These are phyloP conservation scores for Karstenula rhodostoma DNA, from an alignment of 2,329 filamentous ascomycete genomes.

Conservation along the genomic window DNA sequence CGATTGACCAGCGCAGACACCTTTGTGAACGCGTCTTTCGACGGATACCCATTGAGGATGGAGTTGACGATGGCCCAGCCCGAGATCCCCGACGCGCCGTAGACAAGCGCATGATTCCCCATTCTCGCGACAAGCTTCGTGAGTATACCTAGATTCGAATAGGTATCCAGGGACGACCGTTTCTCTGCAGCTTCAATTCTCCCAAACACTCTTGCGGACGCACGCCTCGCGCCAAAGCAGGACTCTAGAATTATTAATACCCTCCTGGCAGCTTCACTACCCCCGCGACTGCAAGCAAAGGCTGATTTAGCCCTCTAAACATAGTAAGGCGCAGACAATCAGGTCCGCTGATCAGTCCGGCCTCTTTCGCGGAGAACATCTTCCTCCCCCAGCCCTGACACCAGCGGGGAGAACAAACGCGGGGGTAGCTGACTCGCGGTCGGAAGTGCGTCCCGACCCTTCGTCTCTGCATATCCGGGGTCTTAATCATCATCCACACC, in stretches of 20 bases:
- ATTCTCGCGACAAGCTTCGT: slow-evolving; percentile 18
- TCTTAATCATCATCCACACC: background rate
- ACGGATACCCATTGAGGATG: slow-evolving; percentile 57
- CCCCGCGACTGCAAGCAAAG: slow-evolving; percentile 6
- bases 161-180: background rate
- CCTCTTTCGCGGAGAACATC: slow-evolving; percentile 35
- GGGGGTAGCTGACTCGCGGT: slow-evolving; percentile 33
- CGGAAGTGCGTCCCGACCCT: slow-evolving; percentile 13
- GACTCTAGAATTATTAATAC: slow-evolving; percentile 23
- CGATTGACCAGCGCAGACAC: slow-evolving; percentile 60
- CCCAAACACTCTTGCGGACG: slow-evolving; percentile 5
- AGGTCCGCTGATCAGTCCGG: background rate
- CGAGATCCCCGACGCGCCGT: slow-evolving; percentile 59
- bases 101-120: slow-evolving; percentile 45
- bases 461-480: slow-evolving; percentile 18
- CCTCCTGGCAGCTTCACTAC: slow-evolving; percentile 13
- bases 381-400: slow-evolving; percentile 31
- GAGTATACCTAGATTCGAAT: background rate
- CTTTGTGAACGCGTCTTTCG: slow-evolving; percentile 53
- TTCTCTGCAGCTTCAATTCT: background rate
- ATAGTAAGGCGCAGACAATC: background rate
- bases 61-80: slow-evolving; percentile 61
- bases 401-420: slow-evolving; percentile 23
- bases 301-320: background rate
- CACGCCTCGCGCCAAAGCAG: slow-evolving; percentile 9